Percentiles rank a stretch among this genome's conserved stretches.
Evolutionary conservation across 208 protist genomes (phyloP).

Genomic region (Crithidia bombi): DNA sequence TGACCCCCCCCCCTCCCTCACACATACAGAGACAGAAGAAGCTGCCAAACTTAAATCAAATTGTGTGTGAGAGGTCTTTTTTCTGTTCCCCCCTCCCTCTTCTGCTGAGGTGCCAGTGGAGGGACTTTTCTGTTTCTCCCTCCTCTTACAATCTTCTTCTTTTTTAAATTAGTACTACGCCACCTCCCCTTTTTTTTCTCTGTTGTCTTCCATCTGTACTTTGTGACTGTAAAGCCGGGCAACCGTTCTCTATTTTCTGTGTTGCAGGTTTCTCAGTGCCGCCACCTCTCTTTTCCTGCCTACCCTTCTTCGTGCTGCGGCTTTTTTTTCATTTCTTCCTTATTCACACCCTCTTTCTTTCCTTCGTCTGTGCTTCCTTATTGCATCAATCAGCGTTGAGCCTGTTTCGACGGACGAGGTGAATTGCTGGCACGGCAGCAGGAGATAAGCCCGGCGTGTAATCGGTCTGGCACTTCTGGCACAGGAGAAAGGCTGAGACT

Average conservation of each 20-base stretch:
- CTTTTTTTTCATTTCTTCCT: constrained; percentile 1
- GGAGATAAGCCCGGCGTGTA: too few species aligned
- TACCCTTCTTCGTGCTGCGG: neutral
- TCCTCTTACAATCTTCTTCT: neutral
- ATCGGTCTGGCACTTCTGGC: too few species aligned
- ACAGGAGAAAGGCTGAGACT: neutral
- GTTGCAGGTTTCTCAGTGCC: neutral
- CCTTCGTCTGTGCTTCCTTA: neutral
- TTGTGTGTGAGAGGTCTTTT: neutral
- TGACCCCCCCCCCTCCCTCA: neutral
- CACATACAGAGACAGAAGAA: too few species aligned
- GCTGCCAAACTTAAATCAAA: too few species aligned
- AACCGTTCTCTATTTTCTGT: neutral
- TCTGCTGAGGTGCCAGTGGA: neutral
- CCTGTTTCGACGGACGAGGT: too few species aligned
- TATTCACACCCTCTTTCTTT: constrained; percentile 5
- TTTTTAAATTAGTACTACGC: neutral
- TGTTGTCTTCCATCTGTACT: neutral
- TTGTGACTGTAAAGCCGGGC: neutral
- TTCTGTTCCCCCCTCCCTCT: neutral
- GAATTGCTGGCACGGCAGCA: too few species aligned
- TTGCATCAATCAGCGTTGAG: too few species aligned
- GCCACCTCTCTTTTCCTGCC: neutral
- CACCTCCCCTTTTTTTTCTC: neutral
- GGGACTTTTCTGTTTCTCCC: constrained; percentile 7